These are phyloP conservation scores for Furcasterigmium furcatum DNA, from an alignment of 2,329 filamentous ascomycete genomes.

Conservation along the genomic window DNA sequence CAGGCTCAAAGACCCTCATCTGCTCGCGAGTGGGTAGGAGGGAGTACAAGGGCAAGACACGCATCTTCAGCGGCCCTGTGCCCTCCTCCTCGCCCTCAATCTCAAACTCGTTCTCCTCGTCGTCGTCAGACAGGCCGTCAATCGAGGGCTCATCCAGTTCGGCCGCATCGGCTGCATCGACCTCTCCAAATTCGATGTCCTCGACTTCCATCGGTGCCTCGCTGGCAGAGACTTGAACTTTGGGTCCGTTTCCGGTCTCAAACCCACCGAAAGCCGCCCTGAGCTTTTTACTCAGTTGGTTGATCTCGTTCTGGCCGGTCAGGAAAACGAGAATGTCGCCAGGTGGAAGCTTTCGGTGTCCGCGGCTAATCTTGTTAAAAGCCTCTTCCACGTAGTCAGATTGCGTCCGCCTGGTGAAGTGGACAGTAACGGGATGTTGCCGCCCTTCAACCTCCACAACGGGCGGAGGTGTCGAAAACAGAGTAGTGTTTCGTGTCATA, in stretches of 20 bases:
- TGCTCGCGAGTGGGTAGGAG: conserved; percentile 88
- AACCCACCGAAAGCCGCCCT: conserved; percentile 63
- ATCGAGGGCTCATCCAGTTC: conserved; percentile 54
- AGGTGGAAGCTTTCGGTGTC: conserved; percentile 84
- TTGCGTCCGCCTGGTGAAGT: conserved; percentile 81
- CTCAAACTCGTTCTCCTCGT: conserved; percentile 61
- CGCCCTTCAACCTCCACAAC: conserved; percentile 87
- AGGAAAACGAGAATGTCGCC: conserved; percentile 93
- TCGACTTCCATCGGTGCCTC: conserved; percentile 81
- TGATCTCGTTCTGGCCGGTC: conserved; percentile 91
- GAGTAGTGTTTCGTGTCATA: conserved; percentile 75
- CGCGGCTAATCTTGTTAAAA: conserved; percentile 81
- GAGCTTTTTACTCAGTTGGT: conserved; percentile 74
- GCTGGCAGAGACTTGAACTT: conserved; percentile 70
- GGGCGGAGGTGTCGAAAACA: conserved; percentile 78
- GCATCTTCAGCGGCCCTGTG: conserved; percentile 62
- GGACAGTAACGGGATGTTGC: conserved; percentile 84
- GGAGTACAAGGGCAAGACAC: conserved; percentile 92
- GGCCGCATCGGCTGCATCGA: conserved; percentile 60
- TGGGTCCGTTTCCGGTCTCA: conserved; percentile 55
- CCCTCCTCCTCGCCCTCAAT: conserved; percentile 64
- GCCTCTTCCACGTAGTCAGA: conserved; percentile 89
- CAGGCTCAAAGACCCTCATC: conserved; percentile 81
- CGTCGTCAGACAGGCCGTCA: conserved; percentile 56
- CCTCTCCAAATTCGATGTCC: conserved; percentile 77